phyloP scores from a whole-genome alignment of 78 protist species.

The Dictyostelium purpureum region DNA sequence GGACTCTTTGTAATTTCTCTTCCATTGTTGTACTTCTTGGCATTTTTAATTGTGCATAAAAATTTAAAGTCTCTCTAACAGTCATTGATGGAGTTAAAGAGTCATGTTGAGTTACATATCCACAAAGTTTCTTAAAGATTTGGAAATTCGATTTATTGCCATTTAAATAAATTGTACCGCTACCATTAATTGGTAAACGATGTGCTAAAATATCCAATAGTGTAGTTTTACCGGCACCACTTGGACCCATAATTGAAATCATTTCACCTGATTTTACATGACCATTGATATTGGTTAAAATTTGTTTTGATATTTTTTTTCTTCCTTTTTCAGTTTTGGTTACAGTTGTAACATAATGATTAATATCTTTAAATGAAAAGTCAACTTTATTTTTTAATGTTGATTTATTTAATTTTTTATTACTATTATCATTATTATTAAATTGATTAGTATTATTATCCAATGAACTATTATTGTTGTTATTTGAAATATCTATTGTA shows the following conservation, averaged over 20 bases:
- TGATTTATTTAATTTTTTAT: slow-evolving; percentile 5
- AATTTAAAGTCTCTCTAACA: slow-evolving; percentile 85
- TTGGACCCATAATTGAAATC: slow-evolving; percentile 55
- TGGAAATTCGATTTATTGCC: slow-evolving; percentile 46
- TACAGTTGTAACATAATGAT: slow-evolving; percentile 18
- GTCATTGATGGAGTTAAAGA: slow-evolving; percentile 80
- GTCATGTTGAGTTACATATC: slow-evolving; percentile 67
- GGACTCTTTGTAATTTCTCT: slow-evolving; percentile 51
- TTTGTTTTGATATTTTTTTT: slow-evolving; percentile 39
- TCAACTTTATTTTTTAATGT: slow-evolving; percentile 53
- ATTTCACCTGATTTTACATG: slow-evolving; percentile 24
- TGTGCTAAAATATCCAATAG: slow-evolving; percentile 70
- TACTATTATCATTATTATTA: neutral
- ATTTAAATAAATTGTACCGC: slow-evolving; percentile 34
- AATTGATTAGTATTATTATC: neutral
- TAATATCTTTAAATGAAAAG: slow-evolving; percentile 35
- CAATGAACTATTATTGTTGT: neutral
- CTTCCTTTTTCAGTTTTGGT: neutral
- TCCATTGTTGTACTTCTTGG: slow-evolving; percentile 32
- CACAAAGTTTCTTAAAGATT: slow-evolving; percentile 67
- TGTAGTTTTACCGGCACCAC: slow-evolving; percentile 65
- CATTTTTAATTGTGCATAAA: slow-evolving; percentile 78
- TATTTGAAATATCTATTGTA: too few species aligned
- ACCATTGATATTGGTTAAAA: slow-evolving; percentile 39
- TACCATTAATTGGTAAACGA: slow-evolving; percentile 52